A percentile compares a stretch with the other conserved stretches of the same genome.
These are phyloP conservation scores for Danielia oregonensis DNA, from an alignment of 805 yeast genomes.

Conservation along the genomic window DNA sequence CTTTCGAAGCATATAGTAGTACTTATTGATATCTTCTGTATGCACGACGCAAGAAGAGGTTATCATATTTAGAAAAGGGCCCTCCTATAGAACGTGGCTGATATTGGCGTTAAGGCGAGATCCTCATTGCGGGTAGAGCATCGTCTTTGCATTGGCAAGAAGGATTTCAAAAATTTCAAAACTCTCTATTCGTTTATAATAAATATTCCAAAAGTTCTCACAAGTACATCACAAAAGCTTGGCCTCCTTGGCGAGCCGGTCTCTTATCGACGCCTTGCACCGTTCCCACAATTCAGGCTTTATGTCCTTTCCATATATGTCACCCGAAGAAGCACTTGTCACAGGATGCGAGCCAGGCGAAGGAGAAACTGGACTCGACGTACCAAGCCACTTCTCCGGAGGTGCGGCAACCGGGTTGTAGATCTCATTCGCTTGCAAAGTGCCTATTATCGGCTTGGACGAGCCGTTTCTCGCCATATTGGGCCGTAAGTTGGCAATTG, in stretches of 20 bases:
- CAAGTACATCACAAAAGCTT: too few species aligned
- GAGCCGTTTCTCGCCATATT: neutral
- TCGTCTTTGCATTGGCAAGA: too few species aligned
- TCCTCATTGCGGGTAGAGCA: too few species aligned
- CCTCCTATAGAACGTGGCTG: too few species aligned
- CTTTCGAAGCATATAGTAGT: neutral
- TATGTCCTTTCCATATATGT: slow-evolving; percentile 2
- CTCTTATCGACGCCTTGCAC: slow-evolving; percentile 25
- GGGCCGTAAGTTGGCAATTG: slow-evolving; percentile 1
- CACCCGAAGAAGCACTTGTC: neutral
- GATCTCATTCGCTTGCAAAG: slow-evolving; percentile 19
- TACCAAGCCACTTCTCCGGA: too few species aligned
- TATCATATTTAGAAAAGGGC: neutral
- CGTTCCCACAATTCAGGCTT: slow-evolving; percentile 23
- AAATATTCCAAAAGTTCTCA: too few species aligned
- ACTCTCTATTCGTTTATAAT: too few species aligned
- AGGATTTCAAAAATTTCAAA: too few species aligned
- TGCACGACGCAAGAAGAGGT: neutral
- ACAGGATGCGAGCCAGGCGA: neutral
- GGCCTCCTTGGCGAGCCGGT: slow-evolving; percentile 16
- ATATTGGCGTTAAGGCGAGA: too few species aligned
- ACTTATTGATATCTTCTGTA: neutral
- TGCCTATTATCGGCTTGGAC: slow-evolving; percentile 23
- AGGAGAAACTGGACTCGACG: neutral
- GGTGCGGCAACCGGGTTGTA: slow-evolving; percentile 23